Conservation (phyloP, 2,329 filamentous ascomycete genomes). For the Xylogone sp. region DNA sequence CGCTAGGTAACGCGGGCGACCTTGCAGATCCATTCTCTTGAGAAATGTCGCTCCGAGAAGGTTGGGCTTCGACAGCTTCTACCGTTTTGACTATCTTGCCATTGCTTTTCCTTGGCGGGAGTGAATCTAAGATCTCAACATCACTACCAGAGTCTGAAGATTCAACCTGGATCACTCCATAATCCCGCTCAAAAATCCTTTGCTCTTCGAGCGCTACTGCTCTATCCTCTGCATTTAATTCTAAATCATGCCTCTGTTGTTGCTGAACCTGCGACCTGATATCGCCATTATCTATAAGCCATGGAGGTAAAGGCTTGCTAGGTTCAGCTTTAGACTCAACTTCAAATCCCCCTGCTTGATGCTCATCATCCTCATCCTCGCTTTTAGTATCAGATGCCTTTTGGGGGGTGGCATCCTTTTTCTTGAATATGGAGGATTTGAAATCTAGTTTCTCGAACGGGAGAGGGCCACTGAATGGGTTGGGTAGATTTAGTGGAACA, state of each 20-base stretch:
- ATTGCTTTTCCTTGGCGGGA: constrained; percentile 13
- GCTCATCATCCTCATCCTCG: constrained; percentile 23
- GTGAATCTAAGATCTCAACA: constrained; percentile 52
- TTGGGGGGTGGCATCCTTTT: constrained; percentile 28
- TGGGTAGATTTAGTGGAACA: constrained; percentile 49
- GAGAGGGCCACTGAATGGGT: constrained; percentile 73
- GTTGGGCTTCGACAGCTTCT: constrained; percentile 4
- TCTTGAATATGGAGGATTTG: constrained; percentile 56
- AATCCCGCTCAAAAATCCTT: constrained; percentile 39
- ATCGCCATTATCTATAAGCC: constrained; percentile 63
- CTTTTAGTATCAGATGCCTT: constrained; percentile 14
- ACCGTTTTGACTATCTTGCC: background rate
- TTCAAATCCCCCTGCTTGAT: constrained; percentile 35
- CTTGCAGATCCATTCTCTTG: constrained; percentile 15
- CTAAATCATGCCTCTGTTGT: constrained; percentile 51
- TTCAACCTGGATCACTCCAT: constrained; percentile 57
- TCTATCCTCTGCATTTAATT: constrained; percentile 62
- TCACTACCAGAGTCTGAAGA: constrained; percentile 56
- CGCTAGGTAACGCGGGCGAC: background rate
- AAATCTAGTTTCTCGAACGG: constrained; percentile 85
- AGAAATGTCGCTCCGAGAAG: constrained; percentile 20
- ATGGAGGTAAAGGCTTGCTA: constrained; percentile 64
- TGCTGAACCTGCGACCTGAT: constrained; percentile 61
- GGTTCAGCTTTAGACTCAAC: constrained; percentile 26
- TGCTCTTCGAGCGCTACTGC: constrained; percentile 54